Base-by-base conservation (phyloP, 768 basidiomycete genomes). In the Lyophyllum shimeji region DNA sequence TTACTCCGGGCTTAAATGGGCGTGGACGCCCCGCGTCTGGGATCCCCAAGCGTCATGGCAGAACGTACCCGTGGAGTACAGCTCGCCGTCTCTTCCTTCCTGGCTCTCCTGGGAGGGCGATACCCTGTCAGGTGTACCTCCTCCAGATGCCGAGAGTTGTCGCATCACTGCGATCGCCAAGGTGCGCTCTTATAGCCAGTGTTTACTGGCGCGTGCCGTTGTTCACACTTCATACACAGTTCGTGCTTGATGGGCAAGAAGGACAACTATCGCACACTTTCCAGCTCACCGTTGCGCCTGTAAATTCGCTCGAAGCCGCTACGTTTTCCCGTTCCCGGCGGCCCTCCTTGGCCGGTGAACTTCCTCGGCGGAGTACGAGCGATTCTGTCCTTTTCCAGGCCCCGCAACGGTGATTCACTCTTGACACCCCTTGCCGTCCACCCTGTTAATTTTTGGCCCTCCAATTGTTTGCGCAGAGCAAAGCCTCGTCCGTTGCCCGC, bases 11-110 rank as follows among this genome's bases (percentile, higher is more conserved):
- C 73, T 93, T 23, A 81, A 79, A 48, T 98, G 92, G 90, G 80
- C 82, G 31, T 99, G 95, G 93, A 82, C 87, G 53, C 95, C 96
- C 27, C 88, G 90, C 59, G 86, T 99, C 43, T 98, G 95, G 94
- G 95, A 98, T 74, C 97, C 96, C 6, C 95, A 98, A 69, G 88
- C 87, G 40, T 87, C 91, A 12, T 86, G 90, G 63, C 77, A 86
- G 53, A 91, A 89, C 65, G 75, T 94, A 60, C 81, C 85, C 45
- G 91, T 96, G 31, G 76, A 79, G 15, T 98, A 90, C 65, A 84
- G 78, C 61, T 95, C 93, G 1, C 91, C 95, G 15, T 77, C 74
- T 33, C 78, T 96, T 12, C 96, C 96, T 1, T 63, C 83, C 0
- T 99, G 96, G 96, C 74, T 99, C 25, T 76, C 78, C 13, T 98